Conservation (phyloP, 108 stramenopile species). For the Cyclotella distinguenda region DNA sequence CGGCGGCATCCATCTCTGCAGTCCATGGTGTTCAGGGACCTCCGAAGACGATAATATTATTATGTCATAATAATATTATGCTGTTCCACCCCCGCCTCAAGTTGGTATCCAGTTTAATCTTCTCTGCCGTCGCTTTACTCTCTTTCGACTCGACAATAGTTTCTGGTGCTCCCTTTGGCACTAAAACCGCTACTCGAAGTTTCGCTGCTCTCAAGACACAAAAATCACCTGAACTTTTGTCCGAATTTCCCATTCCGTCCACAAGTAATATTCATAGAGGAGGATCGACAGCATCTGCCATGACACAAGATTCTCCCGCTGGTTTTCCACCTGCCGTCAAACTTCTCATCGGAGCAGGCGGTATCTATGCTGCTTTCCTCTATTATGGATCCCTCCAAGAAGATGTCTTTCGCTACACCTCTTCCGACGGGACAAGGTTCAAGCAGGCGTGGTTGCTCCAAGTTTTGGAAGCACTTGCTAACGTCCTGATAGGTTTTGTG, state of each 20-base stretch:
- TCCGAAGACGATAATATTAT: no score
- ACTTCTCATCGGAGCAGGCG: conserved; percentile 87
- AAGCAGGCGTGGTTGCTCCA: conserved; percentile 92
- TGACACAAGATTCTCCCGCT: conserved; percentile 39
- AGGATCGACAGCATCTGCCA: conserved; percentile 27
- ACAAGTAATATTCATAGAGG: conserved; percentile 13
- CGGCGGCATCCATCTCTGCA: no score
- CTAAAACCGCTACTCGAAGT: conserved; percentile 14
- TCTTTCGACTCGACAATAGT: conserved; percentile 3
- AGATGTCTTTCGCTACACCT: conserved; percentile 88
- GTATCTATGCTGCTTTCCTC: conserved; percentile 94
- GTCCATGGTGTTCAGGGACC: no score
- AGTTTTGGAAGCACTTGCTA: conserved; percentile 88
- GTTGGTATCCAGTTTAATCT: conserved; percentile 5
- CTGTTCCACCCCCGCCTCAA: conserved; percentile 8
- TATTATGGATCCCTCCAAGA: conserved; percentile 96
- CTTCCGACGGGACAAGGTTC: conserved; percentile 85
- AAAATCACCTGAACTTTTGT: conserved; percentile 6
- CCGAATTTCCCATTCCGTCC: conserved; percentile 1
- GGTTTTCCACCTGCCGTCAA: conserved; percentile 70
- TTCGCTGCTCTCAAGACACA: conserved; percentile 28
- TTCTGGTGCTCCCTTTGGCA: conserved; percentile 15
- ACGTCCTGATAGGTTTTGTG: conserved; percentile 83
- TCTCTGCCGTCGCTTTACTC: conserved; percentile 13
- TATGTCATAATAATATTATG: neutral